Evolutionary conservation across 139 green algal genomes (phyloP).

Genomic region (Chlorella sp.): DNA sequence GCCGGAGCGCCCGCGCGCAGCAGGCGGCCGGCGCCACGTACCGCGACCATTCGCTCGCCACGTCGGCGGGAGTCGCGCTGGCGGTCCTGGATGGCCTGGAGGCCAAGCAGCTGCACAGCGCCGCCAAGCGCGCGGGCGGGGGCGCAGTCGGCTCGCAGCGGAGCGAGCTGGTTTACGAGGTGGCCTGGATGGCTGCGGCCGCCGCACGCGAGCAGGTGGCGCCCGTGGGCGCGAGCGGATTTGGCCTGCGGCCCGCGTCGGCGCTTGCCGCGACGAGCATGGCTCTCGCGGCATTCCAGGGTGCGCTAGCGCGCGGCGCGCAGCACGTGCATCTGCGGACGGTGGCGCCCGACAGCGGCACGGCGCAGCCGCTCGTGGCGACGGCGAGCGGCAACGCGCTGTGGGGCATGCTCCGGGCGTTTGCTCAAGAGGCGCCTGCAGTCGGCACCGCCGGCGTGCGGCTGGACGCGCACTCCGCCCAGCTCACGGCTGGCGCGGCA

Average conservation of each 20-base stretch:
- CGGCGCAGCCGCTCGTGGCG: not conserved
- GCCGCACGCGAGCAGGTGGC: not conserved
- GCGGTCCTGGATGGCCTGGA: conserved; percentile 55
- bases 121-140: not conserved
- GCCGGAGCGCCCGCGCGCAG: conserved; percentile 15
- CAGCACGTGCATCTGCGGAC: not conserved
- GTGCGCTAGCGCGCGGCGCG: conserved; percentile 1
- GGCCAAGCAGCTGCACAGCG: conserved; percentile 41
- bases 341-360: not conserved
- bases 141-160: not conserved
- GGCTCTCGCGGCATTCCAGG: conserved; percentile 3
- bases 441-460: conserved; percentile 9
- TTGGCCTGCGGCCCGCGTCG: not conserved
- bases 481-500: not conserved
- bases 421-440: conserved; percentile 34
- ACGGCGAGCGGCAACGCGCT: not conserved
- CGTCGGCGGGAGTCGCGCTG: conserved; percentile 22
- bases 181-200: conserved; percentile 17
- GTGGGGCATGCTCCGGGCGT: conserved; percentile 54
- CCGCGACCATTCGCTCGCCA: conserved; percentile 41
- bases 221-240: too few species aligned
- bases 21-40: conserved; percentile 20
- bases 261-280: not conserved
- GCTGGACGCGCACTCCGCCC: not conserved
- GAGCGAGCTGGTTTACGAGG: conserved; percentile 19